A percentile compares a stretch with the other conserved stretches of the same genome.
These are phyloP conservation scores for Trebouxia sp. DNA, from an alignment of 139 green algal species.

Conservation along the genomic window DNA sequence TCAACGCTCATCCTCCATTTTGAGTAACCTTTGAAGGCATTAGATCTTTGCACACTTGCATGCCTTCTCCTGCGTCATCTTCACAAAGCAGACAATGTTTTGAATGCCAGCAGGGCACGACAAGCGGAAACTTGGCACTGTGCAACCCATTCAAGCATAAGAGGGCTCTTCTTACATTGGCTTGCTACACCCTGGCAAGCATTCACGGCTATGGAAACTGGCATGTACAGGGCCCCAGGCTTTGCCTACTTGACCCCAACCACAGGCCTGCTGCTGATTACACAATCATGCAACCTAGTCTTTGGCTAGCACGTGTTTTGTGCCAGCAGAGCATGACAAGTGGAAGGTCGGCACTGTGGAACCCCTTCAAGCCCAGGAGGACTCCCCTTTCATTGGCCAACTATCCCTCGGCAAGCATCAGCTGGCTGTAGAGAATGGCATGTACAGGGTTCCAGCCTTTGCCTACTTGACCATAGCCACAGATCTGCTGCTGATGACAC, in stretches of 20 bases:
- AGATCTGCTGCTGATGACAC: slow-evolving; percentile 74
- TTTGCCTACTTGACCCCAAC: slow-evolving; percentile 38
- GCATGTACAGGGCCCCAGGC: slow-evolving; percentile 67
- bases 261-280: slow-evolving; percentile 75
- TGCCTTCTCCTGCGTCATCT: no score
- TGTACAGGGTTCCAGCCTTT: slow-evolving; percentile 65
- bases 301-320: no score
- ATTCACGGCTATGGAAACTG: slow-evolving; percentile 47
- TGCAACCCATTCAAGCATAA: slow-evolving; percentile 53
- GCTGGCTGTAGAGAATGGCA: slow-evolving; percentile 49
- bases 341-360: slow-evolving; percentile 58
- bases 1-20: no score
- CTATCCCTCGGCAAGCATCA: slow-evolving; percentile 43
- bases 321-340: no score
- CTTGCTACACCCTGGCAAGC: slow-evolving; percentile 38
- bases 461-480: slow-evolving; percentile 42
- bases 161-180: slow-evolving; percentile 65
- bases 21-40: no score
- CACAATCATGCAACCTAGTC: not conserved
- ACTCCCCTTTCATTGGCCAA: slow-evolving; percentile 56
- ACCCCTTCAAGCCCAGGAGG: slow-evolving; percentile 59
- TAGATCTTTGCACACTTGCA: no score
- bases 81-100: no score
- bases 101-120: no score
- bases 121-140: slow-evolving; percentile 51